These are phyloP conservation scores for Salvia sclarea DNA, from an alignment of 305 asterid genomes.

Conservation along the genomic window DNA sequence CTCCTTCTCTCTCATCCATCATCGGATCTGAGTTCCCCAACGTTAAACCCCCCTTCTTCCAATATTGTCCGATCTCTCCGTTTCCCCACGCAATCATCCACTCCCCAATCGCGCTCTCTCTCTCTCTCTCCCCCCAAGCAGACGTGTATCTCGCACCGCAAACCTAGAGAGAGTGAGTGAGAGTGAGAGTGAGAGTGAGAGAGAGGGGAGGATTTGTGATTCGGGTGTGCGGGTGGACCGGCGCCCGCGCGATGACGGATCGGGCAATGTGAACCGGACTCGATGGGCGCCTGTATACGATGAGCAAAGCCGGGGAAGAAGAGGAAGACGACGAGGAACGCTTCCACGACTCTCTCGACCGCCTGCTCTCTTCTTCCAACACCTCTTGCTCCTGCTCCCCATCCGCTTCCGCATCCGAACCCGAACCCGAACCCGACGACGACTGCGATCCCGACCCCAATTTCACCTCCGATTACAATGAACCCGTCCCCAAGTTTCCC, in stretches of 20 bases:
- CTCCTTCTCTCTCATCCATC: conserved; percentile 46
- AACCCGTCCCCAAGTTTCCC: conserved; percentile 58
- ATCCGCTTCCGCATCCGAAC: conserved; percentile 41
- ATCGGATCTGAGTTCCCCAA: conserved; percentile 71
- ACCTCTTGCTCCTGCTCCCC: conserved; percentile 82
- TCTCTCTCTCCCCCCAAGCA: conserved; percentile 14
- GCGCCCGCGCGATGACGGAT: conserved; percentile 36
- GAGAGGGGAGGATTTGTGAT: not conserved
- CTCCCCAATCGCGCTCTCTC: conserved; percentile 19
- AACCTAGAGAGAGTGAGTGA: conserved; percentile 4
- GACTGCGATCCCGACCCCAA: conserved; percentile 45
- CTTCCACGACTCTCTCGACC: conserved; percentile 90
- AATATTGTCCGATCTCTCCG: conserved; percentile 59
- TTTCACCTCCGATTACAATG: conserved; percentile 40
- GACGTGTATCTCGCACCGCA: conserved; percentile 1
- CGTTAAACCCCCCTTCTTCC: conserved; percentile 46
- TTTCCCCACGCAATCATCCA: conserved; percentile 40
- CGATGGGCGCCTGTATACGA: conserved; percentile 44
- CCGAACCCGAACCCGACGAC: conserved; percentile 52
- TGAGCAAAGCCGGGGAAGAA: conserved; percentile 65
- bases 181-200: not conserved
- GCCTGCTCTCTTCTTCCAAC: conserved; percentile 79
- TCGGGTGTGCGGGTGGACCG: conserved; percentile 24
- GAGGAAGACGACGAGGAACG: conserved; percentile 62
- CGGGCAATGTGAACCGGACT: conserved; percentile 48